These are phyloP conservation scores for Eleusine coracana DNA, from an alignment of 176 grass and related monocot genomes.

Conservation along the genomic window DNA sequence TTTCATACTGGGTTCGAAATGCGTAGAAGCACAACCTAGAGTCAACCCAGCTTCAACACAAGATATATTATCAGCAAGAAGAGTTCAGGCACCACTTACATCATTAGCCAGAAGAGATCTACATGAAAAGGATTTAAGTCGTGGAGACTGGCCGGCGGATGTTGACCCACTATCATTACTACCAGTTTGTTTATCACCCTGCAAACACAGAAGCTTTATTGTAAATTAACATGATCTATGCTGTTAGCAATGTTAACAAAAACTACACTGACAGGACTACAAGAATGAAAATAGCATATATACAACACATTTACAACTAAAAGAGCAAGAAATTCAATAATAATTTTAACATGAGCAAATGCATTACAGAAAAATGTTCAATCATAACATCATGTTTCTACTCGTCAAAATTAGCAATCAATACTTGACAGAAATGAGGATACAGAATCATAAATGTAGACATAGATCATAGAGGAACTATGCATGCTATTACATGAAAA, in stretches of 20 bases:
- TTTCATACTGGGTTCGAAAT: conserved; percentile 10
- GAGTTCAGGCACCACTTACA: conserved; percentile 43
- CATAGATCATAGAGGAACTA: not conserved
- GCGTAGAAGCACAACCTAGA: conserved; percentile 9
- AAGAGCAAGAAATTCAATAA: not conserved
- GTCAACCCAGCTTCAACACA: conserved; percentile 24
- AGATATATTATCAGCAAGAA: not conserved
- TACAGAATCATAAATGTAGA: not conserved
- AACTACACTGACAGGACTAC: not conserved
- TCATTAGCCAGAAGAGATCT: conserved; percentile 67
- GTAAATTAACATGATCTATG: conserved; percentile 11
- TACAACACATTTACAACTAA: not conserved
- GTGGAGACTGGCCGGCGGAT: conserved; percentile 59
- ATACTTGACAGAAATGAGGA: not conserved
- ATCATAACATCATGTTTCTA: not conserved
- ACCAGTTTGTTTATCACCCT: conserved; percentile 67
- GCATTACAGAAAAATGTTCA: conserved; percentile 11
- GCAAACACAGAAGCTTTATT: conserved; percentile 26
- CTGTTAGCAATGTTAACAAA: conserved; percentile 17
- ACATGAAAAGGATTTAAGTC: conserved; percentile 59
- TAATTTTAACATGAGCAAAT: not conserved
- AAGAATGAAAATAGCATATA: conserved; percentile 25
- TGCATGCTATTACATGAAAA: not conserved
- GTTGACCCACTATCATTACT: conserved; percentile 62
- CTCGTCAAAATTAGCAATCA: not conserved